Evolutionary conservation across 768 basidiomycete genomes (phyloP).

Genomic region (Boletus sp.): DNA sequence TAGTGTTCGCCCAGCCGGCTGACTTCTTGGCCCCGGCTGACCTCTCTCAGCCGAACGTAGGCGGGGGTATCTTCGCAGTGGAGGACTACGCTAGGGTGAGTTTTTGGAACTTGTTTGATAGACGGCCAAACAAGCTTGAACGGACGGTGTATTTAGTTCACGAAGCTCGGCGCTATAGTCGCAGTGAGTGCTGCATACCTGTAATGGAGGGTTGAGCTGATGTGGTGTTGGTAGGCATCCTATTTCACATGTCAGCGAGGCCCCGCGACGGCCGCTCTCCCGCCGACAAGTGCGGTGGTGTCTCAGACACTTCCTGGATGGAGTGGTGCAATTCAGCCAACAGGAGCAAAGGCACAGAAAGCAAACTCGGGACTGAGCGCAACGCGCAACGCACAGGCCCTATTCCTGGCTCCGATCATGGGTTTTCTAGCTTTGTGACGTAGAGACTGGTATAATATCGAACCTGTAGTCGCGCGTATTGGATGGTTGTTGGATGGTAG

Average conservation of each 20-base stretch:
- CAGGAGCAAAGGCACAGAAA: slow-evolving; percentile 16
- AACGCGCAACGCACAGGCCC: slow-evolving; percentile 19
- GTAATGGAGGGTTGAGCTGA: background rate
- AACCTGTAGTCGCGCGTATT: background rate
- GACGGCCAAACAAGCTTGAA: background rate
- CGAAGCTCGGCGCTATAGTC: slow-evolving; percentile 55
- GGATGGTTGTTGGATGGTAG: slow-evolving; percentile 4
- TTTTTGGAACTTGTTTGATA: background rate
- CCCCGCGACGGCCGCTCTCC: slow-evolving; percentile 46
- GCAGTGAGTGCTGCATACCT: slow-evolving; percentile 43
- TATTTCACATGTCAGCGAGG: slow-evolving; percentile 78
- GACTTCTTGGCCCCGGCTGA: slow-evolving; percentile 59
- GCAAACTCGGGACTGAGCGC: slow-evolving; percentile 19
- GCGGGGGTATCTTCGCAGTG: slow-evolving; percentile 56
- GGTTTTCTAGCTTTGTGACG: slow-evolving; percentile 25
- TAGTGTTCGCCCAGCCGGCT: slow-evolving; percentile 61
- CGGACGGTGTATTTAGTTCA: slow-evolving; percentile 33
- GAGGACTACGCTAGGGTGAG: slow-evolving; percentile 53
- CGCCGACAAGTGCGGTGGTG: slow-evolving; percentile 62
- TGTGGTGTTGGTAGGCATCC: slow-evolving; percentile 43
- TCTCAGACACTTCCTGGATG: slow-evolving; percentile 51
- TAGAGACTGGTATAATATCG: background rate
- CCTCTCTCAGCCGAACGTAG: slow-evolving; percentile 46
- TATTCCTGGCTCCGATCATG: slow-evolving; percentile 28
- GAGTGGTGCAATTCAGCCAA: slow-evolving; percentile 11